Conservation (phyloP, 495 filamentous ascomycete species). For the Talaromyces trachyspermus region DNA sequence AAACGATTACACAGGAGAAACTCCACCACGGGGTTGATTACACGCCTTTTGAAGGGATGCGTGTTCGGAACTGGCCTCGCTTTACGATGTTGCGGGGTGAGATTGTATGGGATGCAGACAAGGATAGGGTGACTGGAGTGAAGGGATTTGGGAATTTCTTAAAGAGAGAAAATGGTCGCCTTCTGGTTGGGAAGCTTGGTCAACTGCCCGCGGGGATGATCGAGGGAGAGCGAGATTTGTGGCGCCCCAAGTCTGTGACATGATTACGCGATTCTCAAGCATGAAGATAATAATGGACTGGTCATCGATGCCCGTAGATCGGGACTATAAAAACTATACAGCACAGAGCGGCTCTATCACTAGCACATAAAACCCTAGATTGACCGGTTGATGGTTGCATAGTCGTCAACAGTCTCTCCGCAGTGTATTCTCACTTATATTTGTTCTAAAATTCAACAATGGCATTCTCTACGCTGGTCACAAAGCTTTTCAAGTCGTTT, state of each 20-base stretch:
- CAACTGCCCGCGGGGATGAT: constrained; percentile 1
- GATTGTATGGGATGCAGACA: constrained; percentile 49
- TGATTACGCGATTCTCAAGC: constrained; percentile 1
- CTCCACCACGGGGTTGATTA: constrained; percentile 56
- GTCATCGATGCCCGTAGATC: not conserved
- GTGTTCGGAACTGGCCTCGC: constrained; percentile 50
- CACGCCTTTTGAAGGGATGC: constrained; percentile 53
- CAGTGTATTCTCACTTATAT: not conserved
- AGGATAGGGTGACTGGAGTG: constrained; percentile 1
- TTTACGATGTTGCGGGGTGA: constrained; percentile 53
- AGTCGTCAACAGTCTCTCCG: constrained; percentile 1
- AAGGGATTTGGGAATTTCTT: constrained; percentile 1
- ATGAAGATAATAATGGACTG: not conserved
- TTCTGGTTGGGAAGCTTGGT: not conserved
- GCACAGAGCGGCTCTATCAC: constrained; percentile 1
- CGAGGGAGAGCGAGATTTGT: not conserved
- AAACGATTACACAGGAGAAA: constrained; percentile 18
- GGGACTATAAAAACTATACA: not conserved
- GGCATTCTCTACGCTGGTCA: not conserved
- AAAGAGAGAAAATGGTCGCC: constrained; percentile 2
- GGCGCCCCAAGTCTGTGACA: not conserved
- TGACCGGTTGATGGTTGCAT: not conserved
- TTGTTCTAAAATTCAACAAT: constrained; percentile 1
- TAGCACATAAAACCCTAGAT: not conserved
- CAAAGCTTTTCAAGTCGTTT: not conserved